A percentile compares a stretch with the other conserved stretches of the same genome.
phyloP scores from a whole-genome alignment of 345 rosid species.

The Hibiscus trionum region DNA sequence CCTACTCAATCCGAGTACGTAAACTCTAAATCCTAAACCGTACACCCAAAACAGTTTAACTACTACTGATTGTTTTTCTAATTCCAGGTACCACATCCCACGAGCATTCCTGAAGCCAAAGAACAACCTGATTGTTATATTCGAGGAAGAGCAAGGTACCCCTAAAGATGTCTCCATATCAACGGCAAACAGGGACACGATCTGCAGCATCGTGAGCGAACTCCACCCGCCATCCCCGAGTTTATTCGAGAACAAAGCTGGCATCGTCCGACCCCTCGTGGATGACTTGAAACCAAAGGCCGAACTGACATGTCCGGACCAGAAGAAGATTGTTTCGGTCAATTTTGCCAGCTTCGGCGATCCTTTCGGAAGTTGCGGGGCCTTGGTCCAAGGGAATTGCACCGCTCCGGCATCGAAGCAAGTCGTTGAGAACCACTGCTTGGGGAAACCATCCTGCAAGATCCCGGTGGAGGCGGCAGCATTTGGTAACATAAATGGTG shows the following conservation, averaged over 20 bases:
- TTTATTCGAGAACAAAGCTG: slow-evolving; percentile 42
- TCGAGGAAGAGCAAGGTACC: slow-evolving; percentile 60
- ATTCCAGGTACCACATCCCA: slow-evolving; percentile 73
- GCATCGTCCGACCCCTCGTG: slow-evolving; percentile 23
- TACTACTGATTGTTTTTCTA: neutral
- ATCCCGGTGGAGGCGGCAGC: slow-evolving; percentile 39
- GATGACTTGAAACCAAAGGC: slow-evolving; percentile 42
- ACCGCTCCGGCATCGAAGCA: slow-evolving; percentile 39
- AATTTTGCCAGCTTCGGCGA: slow-evolving; percentile 84
- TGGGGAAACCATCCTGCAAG: slow-evolving; percentile 49
- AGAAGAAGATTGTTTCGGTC: slow-evolving; percentile 41
- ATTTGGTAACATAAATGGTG: slow-evolving; percentile 31
- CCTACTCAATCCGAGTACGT: slow-evolving; percentile 62
- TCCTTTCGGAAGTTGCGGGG: slow-evolving; percentile 66
- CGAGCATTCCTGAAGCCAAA: slow-evolving; percentile 61
- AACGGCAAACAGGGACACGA: slow-evolving; percentile 55
- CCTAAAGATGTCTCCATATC: slow-evolving; percentile 53
- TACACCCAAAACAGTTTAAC: neutral
- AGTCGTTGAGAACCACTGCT: slow-evolving; percentile 53
- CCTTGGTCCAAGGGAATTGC: slow-evolving; percentile 47
- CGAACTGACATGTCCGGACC: slow-evolving; percentile 39
- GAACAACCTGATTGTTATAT: slow-evolving; percentile 53
- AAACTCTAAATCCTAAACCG: neutral
- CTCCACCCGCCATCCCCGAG: slow-evolving; percentile 50
- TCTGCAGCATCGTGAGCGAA: slow-evolving; percentile 57